phyloP scores from a whole-genome alignment of 768 basidiomycete genomes.

The Sistotremastrum suecicum region DNA sequence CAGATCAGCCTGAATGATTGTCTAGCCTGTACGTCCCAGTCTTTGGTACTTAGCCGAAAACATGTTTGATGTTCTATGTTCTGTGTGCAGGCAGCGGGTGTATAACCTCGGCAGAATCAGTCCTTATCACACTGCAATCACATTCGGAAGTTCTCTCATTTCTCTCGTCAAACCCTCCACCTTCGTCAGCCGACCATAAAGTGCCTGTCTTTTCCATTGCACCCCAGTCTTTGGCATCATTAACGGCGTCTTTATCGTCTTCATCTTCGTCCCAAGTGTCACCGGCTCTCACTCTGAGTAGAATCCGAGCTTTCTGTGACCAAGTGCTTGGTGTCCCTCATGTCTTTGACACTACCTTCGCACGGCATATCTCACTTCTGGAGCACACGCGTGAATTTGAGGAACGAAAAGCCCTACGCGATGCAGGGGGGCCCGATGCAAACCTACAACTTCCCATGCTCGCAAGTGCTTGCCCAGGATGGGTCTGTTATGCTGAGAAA shows the following conservation, averaged over 20 bases:
- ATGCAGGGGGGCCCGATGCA: background rate
- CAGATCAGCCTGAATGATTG: conserved; percentile 97
- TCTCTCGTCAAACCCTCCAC: conserved; percentile 40
- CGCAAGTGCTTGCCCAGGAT: conserved; percentile 93
- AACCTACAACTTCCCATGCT: conserved; percentile 62
- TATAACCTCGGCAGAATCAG: conserved; percentile 95
- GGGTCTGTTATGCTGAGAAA: conserved; percentile 99
- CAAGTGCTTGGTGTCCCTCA: conserved; percentile 60
- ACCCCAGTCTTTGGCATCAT: conserved; percentile 74
- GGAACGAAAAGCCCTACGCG: conserved; percentile 37
- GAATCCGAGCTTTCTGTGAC: conserved; percentile 57
- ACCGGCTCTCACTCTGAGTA: conserved; percentile 47
- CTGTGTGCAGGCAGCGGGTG: conserved; percentile 53
- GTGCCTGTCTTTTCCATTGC: conserved; percentile 75
- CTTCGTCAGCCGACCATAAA: conserved; percentile 26
- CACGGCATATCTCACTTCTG: conserved; percentile 67
- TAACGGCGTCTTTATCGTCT: conserved; percentile 48
- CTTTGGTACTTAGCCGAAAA: background rate
- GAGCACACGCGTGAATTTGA: conserved; percentile 75
- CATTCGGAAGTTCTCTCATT: conserved; percentile 84
- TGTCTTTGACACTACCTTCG: conserved; percentile 92
- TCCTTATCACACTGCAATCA: conserved; percentile 91
- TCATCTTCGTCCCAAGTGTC: conserved; percentile 30
- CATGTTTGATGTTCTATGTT: background rate
- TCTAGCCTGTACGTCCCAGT: conserved; percentile 83